A percentile compares a stretch with the other conserved stretches of the same genome.
phyloP scores from a whole-genome alignment of 495 filamentous ascomycete genomes.

The Hypoxylon lienhwacheense region DNA sequence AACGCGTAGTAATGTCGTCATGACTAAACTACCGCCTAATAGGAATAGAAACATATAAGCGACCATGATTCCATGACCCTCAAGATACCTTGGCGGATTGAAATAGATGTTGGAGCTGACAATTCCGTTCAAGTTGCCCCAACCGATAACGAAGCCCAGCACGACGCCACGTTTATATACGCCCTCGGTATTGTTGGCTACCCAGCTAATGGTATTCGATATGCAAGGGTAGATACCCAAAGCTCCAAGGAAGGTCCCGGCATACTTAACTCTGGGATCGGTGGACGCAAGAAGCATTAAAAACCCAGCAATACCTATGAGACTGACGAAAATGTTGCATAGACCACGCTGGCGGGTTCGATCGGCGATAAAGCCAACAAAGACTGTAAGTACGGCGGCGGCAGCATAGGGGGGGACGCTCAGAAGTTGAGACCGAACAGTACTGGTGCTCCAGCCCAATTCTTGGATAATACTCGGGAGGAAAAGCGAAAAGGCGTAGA shows the following conservation, averaged over 20 bases:
- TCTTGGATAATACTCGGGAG: constrained; percentile 80
- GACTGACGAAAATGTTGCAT: constrained; percentile 73
- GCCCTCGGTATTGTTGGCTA: constrained; percentile 87
- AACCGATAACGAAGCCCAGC: constrained; percentile 84
- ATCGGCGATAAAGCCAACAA: constrained; percentile 77
- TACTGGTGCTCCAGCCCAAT: constrained; percentile 62
- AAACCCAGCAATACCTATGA: constrained; percentile 78
- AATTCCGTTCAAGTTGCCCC: constrained; percentile 91
- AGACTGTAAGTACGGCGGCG: constrained; percentile 75
- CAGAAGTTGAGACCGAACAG: constrained; percentile 74
- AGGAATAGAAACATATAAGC: constrained; percentile 54
- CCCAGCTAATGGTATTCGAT: constrained; percentile 89
- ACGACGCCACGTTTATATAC: constrained; percentile 90
- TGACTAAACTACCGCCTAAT: constrained; percentile 59
- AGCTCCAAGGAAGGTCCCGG: constrained; percentile 81
- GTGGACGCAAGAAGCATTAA: constrained; percentile 69
- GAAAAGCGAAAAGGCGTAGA: constrained; percentile 92
- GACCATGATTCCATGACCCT: constrained; percentile 53
- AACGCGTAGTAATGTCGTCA: constrained; percentile 62
- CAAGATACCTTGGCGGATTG: constrained; percentile 47
- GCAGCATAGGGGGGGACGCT: constrained; percentile 88
- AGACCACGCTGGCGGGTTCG: constrained; percentile 74
- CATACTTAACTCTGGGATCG: constrained; percentile 70
- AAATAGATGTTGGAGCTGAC: constrained; percentile 73
- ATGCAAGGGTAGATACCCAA: constrained; percentile 91